These are phyloP conservation scores for Emiliania huxleyi DNA, from an alignment of 78 protist genomes.

Conservation along the genomic window DNA sequence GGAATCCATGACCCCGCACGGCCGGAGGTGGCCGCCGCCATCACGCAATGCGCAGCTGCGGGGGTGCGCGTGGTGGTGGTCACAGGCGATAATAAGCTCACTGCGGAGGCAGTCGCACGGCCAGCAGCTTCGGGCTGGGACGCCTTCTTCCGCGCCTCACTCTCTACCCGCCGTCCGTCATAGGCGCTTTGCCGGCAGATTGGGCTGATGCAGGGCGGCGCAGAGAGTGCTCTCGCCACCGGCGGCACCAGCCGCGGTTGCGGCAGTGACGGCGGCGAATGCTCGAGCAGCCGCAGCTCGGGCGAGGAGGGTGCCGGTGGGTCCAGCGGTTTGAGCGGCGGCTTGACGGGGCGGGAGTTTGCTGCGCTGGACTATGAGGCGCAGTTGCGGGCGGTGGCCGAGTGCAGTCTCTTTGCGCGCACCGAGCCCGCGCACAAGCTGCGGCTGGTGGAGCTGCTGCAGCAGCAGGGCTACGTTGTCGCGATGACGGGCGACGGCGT, in stretches of 20 bases:
- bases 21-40: constrained; percentile 56
- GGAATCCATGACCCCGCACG: constrained; percentile 81
- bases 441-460: constrained; percentile 58
- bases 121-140: no score
- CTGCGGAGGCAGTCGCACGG: not conserved
- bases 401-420: not conserved
- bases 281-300: no score
- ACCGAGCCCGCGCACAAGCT: constrained; percentile 6
- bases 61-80: constrained; percentile 77
- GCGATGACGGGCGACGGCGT: constrained; percentile 95
- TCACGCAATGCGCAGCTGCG: constrained; percentile 60
- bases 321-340: not conserved
- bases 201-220: not conserved
- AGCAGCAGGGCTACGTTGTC: constrained; percentile 45
- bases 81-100: constrained; percentile 77
- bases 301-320: not conserved
- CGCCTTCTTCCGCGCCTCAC: no score
- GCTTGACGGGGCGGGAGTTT: not conserved
- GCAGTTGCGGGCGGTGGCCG: not conserved
- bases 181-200: not conserved
- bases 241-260: not conserved
- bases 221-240: not conserved
- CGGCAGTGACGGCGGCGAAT: not conserved
- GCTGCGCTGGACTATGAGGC: not conserved
- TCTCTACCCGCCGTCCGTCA: no score